These are phyloP conservation scores for Silene coronaria DNA, from an alignment of 179 eudicot species.

Conservation along the genomic window DNA sequence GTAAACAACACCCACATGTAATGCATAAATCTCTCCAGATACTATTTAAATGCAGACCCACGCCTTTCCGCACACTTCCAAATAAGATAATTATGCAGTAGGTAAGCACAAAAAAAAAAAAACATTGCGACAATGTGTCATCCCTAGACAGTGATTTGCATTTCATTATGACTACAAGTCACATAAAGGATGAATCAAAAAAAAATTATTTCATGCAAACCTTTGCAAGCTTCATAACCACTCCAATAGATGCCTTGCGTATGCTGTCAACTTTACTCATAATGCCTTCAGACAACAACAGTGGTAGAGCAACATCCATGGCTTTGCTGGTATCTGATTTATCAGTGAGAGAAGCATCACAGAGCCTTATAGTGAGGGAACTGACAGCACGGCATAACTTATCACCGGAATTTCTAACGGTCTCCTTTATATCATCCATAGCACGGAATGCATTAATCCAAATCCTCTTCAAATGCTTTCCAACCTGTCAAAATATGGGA, in stretches of 20 bases:
- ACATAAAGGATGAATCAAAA: neutral
- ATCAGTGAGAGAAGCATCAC: constrained; percentile 83
- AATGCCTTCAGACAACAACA: constrained; percentile 81
- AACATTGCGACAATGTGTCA: neutral
- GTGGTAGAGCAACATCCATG: constrained; percentile 81
- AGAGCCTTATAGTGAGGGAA: constrained; percentile 74
- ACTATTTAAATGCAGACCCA: neutral
- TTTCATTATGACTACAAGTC: constrained; percentile 11
- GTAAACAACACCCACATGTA: neutral
- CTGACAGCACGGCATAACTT: constrained; percentile 75
- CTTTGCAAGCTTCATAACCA: constrained; percentile 95
- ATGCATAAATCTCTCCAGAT: constrained; percentile 5
- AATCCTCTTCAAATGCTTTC: constrained; percentile 60
- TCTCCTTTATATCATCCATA: constrained; percentile 98
- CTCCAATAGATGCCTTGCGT: constrained; percentile 84
- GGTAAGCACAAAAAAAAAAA: neutral
- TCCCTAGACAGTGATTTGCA: neutral
- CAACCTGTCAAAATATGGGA: constrained; percentile 44
- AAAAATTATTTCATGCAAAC: constrained; percentile 30
- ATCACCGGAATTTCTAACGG: constrained; percentile 87
- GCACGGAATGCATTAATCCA: constrained; percentile 96
- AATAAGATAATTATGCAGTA: neutral
- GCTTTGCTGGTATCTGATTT: constrained; percentile 60
- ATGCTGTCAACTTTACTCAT: constrained; percentile 93
- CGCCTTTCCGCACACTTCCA: neutral